These are phyloP conservation scores for Aspergillus fischeri DNA, from an alignment of 2,329 filamentous ascomycete genomes.

Conservation along the genomic window DNA sequence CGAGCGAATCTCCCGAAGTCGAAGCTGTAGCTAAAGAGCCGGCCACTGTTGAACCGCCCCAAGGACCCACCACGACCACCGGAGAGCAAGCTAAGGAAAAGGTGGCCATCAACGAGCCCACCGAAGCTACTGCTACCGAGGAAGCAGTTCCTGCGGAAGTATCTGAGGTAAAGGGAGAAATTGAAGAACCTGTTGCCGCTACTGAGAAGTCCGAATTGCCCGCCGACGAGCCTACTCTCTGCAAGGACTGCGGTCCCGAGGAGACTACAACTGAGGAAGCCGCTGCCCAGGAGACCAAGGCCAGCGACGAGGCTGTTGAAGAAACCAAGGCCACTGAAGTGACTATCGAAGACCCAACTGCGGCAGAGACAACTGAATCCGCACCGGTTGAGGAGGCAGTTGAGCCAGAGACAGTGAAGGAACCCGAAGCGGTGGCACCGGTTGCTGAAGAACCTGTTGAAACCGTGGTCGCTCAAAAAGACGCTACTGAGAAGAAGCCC, in stretches of 20 bases:
- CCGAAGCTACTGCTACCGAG: conserved; percentile 1
- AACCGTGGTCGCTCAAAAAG: not conserved
- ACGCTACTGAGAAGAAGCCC: not conserved
- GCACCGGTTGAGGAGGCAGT: not conserved
- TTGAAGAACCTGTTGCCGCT: not conserved
- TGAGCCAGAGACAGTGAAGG: not conserved
- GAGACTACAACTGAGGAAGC: conserved; percentile 8
- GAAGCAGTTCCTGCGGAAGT: conserved; percentile 3
- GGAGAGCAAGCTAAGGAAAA: conserved; percentile 14
- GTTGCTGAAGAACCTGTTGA: conserved; percentile 5
- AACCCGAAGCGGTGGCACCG: conserved; percentile 4
- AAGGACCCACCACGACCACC: not conserved
- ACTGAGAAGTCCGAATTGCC: conserved; percentile 1
- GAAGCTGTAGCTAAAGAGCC: conserved; percentile 9
- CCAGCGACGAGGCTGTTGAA: conserved; percentile 3
- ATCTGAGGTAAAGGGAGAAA: not conserved
- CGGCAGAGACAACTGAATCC: conserved; percentile 1
- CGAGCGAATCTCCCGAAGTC: conserved; percentile 2
- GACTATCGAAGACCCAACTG: conserved; percentile 4
- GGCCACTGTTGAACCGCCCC: conserved; percentile 1
- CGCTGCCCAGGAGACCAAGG: conserved; percentile 2
- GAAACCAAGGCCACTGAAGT: conserved; percentile 6
- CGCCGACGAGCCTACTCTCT: conserved; percentile 2
- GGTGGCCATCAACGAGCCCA: conserved; percentile 1
- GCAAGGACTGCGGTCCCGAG: not conserved